Evolutionary conservation across 345 rosid species (phyloP).

Genomic region (Cardiospermum halicacabum): DNA sequence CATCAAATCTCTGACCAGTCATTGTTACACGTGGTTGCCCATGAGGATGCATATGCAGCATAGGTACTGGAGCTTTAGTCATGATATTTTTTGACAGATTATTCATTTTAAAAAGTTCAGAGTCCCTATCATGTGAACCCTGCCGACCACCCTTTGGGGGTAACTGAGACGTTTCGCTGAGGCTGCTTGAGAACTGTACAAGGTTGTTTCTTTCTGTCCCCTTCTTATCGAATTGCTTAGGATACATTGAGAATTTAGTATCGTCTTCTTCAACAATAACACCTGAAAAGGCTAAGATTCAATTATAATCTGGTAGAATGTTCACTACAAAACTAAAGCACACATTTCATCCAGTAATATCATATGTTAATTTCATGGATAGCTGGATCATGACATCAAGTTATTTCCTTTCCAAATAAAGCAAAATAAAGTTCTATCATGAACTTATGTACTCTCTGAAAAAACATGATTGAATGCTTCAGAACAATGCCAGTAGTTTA

Average conservation of each 20-base stretch:
- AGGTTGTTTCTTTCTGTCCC: conserved; percentile 45
- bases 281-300: conserved; percentile 20
- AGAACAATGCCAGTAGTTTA: too few relatives aligned
- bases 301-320: conserved; percentile 7
- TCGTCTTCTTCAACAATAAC: conserved; percentile 38
- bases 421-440: not conserved
- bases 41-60: conserved; percentile 35
- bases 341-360: not conserved
- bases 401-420: not conserved
- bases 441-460: too few relatives aligned
- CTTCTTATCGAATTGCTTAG: conserved; percentile 38
- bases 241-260: conserved; percentile 46
- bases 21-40: conserved; percentile 24
- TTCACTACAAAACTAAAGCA: conserved; percentile 4
- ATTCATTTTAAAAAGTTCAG: conserved; percentile 24
- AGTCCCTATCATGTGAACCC: conserved; percentile 38
- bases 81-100: conserved; percentile 41
- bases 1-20: conserved; percentile 30
- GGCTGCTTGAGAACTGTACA: conserved; percentile 36
- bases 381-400: not conserved
- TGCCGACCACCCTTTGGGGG: conserved; percentile 27
- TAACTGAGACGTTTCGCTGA: conserved; percentile 35
- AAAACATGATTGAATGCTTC: conserved; percentile 12
- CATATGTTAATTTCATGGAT: not conserved
- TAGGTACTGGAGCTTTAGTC: conserved; percentile 38